Evolutionary conservation across 148 eudicot genomes (phyloP).

Genomic region (Diospyros lotus): DNA sequence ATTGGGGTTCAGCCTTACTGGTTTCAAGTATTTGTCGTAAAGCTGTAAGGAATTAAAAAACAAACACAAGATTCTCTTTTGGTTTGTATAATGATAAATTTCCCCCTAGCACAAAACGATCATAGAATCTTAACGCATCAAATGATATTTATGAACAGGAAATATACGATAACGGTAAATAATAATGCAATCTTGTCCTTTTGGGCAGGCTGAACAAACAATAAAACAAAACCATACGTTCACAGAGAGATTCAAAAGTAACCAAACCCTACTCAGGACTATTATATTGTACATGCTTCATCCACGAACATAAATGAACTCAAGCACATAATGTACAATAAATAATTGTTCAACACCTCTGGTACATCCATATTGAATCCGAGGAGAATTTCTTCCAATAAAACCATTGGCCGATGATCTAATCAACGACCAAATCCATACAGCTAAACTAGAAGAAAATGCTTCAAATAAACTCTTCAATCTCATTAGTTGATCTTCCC

Average conservation of each 20-base stretch:
- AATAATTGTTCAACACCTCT: not conserved
- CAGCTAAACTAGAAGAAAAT: not conserved
- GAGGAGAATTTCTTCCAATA: not conserved
- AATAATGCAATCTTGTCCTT: not conserved
- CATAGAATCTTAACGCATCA: not conserved
- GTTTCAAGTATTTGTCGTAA: conserved; percentile 45
- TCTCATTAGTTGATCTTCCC: not conserved
- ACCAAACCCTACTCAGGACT: not conserved
- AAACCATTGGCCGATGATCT: not conserved
- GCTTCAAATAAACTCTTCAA: not conserved
- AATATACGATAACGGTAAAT: not conserved
- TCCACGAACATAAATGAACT: too few species aligned
- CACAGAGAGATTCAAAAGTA: not conserved
- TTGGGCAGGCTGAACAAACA: not conserved
- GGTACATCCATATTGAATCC: not conserved
- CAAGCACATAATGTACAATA: not conserved
- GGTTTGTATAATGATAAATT: not conserved
- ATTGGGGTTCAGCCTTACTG: conserved; percentile 34
- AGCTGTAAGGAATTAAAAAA: conserved; percentile 24
- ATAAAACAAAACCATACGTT: not conserved
- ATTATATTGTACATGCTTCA: not conserved
- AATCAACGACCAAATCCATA: not conserved
- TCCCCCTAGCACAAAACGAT: not conserved
- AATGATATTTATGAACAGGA: not conserved
- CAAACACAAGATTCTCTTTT: not conserved